Evolutionary conservation across 352 stramenopile genomes (phyloP), one percentile per base, ranked within the genome.

Genomic region (Globisporangium abappressorium): DNA sequence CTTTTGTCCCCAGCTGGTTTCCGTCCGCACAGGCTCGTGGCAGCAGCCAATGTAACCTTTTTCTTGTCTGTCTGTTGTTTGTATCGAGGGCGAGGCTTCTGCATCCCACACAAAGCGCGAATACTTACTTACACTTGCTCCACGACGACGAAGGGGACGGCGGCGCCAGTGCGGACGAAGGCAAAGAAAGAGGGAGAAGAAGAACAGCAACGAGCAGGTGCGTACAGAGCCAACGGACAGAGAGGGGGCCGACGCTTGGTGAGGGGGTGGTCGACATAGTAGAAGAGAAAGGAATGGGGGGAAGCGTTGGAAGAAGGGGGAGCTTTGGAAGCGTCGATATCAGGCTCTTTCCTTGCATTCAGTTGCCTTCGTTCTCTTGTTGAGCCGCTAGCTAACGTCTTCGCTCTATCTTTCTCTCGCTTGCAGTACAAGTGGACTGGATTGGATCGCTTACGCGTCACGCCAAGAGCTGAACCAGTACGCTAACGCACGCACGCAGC

Each of bases 31-130:
- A 3, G 5, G 51, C 5, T 57, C 9, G 55, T 61, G 30, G 9
- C 55, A n/a, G 2, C 7, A 61, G 28, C 55, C 55, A 30, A 46
- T 61, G 55, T 46, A 61, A 61, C 55, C 30, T 61, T 61, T 60
- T 59, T 58, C 53, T 33, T 58, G 14, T 30, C 51, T 30, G 26
- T 33, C 54, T 59, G 6, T 36, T 51, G 43, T 61, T 61, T 61
- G 55, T 61, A 28, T 61, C 30, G 38, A 36, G 20, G 20, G 33
- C 26, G 18, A 43, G 15, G 18, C 51, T 57, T 33, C 51, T 57
- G 51, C 22, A 41, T 47, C 38, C 20, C 55, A 22, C 55, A 61
- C 55, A 61, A 12, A 28, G 34, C 33, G 28, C 28, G 28, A 43
- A 60, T n/a, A 51, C 43, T 12, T 20, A n/a, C 30, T 33, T 33